Evolutionary conservation across 2,329 filamentous ascomycete species (phyloP).

Genomic region (Thyridium curvatum): DNA sequence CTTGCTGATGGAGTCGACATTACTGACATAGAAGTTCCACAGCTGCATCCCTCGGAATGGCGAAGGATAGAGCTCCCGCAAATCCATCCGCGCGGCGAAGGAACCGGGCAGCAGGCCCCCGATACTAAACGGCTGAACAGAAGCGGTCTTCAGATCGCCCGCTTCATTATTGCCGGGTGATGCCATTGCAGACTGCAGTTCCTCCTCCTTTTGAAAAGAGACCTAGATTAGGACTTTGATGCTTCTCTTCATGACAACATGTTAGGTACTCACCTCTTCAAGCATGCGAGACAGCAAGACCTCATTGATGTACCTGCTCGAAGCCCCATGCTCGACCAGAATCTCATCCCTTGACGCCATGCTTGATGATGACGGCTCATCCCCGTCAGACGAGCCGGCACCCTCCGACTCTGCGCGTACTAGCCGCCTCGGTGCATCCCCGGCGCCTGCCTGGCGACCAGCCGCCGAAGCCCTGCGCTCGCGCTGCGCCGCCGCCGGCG

Average conservation of each 20-base stretch:
- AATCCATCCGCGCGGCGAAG: background rate
- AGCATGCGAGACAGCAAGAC: slow-evolving; percentile 13
- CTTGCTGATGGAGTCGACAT: slow-evolving; percentile 12
- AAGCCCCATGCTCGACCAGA: slow-evolving; percentile 8
- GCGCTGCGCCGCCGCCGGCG: no score
- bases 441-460: no score
- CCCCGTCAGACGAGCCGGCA: background rate
- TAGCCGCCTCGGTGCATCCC: background rate
- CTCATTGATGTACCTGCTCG: slow-evolving; percentile 15
- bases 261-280: slow-evolving; percentile 9
- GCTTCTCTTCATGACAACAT: background rate
- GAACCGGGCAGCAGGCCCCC: slow-evolving; percentile 3
- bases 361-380: background rate
- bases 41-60: slow-evolving; percentile 9
- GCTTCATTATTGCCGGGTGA: slow-evolving; percentile 3
- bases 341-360: slow-evolving; percentile 6
- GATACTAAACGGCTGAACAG: slow-evolving; percentile 3
- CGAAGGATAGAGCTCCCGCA: slow-evolving; percentile 7
- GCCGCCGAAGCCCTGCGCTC: no score
- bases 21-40: slow-evolving; percentile 11
- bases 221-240: background rate
- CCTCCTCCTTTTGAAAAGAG: no score
- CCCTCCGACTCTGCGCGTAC: background rate
- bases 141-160: background rate
- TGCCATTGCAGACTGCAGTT: slow-evolving; percentile 10